Conservation (phyloP, 2,329 filamentous ascomycete species). For the Neoarthrinium moseri region DNA sequence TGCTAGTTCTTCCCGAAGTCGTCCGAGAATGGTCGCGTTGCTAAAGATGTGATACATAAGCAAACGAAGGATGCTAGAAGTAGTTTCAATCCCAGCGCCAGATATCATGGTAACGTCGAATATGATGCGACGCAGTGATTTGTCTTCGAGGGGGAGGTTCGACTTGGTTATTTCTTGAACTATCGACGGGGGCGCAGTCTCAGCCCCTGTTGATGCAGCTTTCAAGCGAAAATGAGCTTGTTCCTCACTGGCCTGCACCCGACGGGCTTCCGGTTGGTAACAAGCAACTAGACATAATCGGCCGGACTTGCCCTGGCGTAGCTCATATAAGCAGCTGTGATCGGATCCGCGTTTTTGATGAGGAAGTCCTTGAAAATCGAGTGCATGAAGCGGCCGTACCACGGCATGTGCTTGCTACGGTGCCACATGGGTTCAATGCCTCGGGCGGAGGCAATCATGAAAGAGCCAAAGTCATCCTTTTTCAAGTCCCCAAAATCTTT, state of each 20-base stretch:
- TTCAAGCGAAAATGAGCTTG: too few species aligned
- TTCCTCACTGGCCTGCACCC: too few species aligned
- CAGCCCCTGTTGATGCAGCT: too few species aligned
- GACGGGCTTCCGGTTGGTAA: too few species aligned
- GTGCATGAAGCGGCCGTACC: constrained; percentile 14
- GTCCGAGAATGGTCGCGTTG: not conserved
- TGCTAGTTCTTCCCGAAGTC: not conserved
- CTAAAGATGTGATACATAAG: not conserved
- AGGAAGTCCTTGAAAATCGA: constrained; percentile 10
- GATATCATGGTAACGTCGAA: not conserved
- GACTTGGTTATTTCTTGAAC: not conserved
- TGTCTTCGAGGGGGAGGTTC: not conserved
- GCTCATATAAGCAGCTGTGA: constrained; percentile 8
- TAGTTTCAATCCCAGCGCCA: constrained; percentile 1
- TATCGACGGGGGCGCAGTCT: not conserved
- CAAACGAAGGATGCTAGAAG: not conserved
- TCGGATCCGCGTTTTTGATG: constrained; percentile 11
- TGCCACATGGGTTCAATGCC: not conserved
- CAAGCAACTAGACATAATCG: too few species aligned
- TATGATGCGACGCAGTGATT: not conserved
- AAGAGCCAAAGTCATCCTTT: not conserved
- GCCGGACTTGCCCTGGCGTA: too few species aligned
- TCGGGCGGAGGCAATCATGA: not conserved
- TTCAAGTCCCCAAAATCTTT: constrained; percentile 1
- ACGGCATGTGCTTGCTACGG: constrained; percentile 16